Evolutionary conservation across 306 rosid genomes (phyloP).

Genomic region (Pyrus bretschneideri): DNA sequence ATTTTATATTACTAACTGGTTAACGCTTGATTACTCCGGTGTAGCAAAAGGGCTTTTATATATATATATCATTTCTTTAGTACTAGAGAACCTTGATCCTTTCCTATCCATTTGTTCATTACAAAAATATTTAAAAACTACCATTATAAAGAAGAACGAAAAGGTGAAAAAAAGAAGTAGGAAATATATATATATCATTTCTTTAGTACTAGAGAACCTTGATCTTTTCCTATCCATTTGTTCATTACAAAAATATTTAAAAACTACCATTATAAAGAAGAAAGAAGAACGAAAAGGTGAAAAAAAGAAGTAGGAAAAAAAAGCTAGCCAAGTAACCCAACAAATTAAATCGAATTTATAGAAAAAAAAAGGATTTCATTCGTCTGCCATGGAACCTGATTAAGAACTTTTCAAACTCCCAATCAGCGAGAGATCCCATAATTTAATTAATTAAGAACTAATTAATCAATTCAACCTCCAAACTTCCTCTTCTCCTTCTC

Average conservation of each 20-base stretch:
- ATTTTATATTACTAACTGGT: no score
- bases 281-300: neutral
- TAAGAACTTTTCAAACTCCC: neutral
- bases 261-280: constrained; percentile 16
- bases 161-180: neutral
- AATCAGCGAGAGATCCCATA: neutral
- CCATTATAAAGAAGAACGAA: neutral
- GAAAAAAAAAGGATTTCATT: constrained; percentile 3
- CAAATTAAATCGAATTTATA: neutral
- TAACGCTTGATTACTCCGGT: neutral
- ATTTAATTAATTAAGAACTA: neutral
- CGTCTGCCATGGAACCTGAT: neutral
- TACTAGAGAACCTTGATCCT: constrained; percentile 5
- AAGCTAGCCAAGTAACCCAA: neutral
- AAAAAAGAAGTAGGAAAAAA: neutral
- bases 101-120: constrained; percentile 13
- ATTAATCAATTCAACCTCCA: constrained; percentile 47
- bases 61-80: neutral
- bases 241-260: constrained; percentile 15
- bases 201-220: constrained; percentile 1
- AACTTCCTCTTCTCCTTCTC: constrained; percentile 60
- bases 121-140: constrained; percentile 18
- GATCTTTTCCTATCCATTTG: constrained; percentile 12
- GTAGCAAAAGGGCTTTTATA: neutral
- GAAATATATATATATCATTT: neutral